These are phyloP conservation scores for Papiliotrema laurentii DNA, from an alignment of 1,284 basidiomycete genomes.

Conservation along the genomic window DNA sequence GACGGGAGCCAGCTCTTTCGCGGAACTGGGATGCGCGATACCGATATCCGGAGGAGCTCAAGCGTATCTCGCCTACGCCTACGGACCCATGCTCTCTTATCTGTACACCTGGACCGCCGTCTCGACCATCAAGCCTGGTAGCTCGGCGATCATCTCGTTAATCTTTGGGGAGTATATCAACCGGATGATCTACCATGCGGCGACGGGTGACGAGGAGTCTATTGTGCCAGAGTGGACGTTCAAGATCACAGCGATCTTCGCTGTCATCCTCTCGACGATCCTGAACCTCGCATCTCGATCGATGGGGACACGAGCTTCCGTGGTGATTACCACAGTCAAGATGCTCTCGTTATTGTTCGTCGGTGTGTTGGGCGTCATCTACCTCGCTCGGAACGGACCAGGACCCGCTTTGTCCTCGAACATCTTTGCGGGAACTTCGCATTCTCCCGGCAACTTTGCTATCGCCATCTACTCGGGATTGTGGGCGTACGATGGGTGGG, in stretches of 20 bases:
- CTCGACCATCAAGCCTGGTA: constrained; percentile 68
- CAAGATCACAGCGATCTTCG: constrained; percentile 74
- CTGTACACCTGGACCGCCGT: constrained; percentile 88
- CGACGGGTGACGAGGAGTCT: constrained; percentile 46
- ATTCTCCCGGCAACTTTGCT: constrained; percentile 77
- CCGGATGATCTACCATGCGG: constrained; percentile 50
- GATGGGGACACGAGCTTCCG: constrained; percentile 73
- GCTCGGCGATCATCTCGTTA: constrained; percentile 55
- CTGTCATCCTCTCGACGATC: constrained; percentile 65
- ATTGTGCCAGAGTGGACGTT: constrained; percentile 86
- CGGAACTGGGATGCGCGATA: constrained; percentile 62
- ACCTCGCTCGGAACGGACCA: constrained; percentile 36
- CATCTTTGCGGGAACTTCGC: constrained; percentile 70
- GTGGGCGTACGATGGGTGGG: constrained; percentile 94
- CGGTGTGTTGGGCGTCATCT: constrained; percentile 47
- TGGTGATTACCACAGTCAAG: constrained; percentile 83
- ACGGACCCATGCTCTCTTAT: constrained; percentile 78
- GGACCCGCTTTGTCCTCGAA: constrained; percentile 45
- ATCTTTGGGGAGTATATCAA: constrained; percentile 79
- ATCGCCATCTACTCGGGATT: constrained; percentile 91
- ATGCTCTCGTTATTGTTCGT: constrained; percentile 49
- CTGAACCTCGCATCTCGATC: constrained; percentile 75
- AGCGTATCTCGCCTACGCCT: constrained; percentile 84
- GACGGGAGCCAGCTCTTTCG: constrained; percentile 89
- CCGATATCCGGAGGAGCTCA: constrained; percentile 76